Evolutionary conservation across 768 basidiomycete genomes (phyloP).

Genomic region (Tremella fuciformis): DNA sequence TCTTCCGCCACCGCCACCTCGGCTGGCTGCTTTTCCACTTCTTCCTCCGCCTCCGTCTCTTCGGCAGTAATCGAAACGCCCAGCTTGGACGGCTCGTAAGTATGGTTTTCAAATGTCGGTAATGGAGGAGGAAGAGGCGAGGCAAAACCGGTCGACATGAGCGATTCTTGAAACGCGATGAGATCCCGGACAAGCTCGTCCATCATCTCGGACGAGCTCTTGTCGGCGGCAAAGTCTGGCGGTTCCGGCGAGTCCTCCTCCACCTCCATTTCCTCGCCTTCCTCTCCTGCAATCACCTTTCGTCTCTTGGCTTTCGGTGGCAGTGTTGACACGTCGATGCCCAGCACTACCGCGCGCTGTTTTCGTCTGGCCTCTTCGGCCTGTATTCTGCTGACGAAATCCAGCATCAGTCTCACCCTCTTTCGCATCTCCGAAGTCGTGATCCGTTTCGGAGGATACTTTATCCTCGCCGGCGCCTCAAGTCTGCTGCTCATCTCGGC

Average conservation of each 20-base stretch:
- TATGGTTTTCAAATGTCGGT: slow-evolving; percentile 14
- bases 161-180: slow-evolving; percentile 81
- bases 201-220: slow-evolving; percentile 62
- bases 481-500: slow-evolving; percentile 31
- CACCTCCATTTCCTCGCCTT: slow-evolving; percentile 12
- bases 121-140: slow-evolving; percentile 28
- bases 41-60: not conserved
- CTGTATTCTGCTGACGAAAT: slow-evolving; percentile 81
- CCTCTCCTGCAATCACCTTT: slow-evolving; percentile 6
- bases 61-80: slow-evolving; percentile 7
- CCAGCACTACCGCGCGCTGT: slow-evolving; percentile 42
- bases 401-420: slow-evolving; percentile 80
- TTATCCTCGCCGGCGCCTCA: slow-evolving; percentile 62
- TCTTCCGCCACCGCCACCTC: slow-evolving; percentile 12
- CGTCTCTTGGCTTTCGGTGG: not conserved
- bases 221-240: slow-evolving; percentile 2
- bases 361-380: slow-evolving; percentile 40
- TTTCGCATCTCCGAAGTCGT: slow-evolving; percentile 98
- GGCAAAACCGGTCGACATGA: slow-evolving; percentile 48
- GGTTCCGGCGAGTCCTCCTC: not conserved
- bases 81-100: not conserved
- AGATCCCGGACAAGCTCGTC: slow-evolving; percentile 87
- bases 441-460: slow-evolving; percentile 90
- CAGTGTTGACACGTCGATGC: slow-evolving; percentile 23
- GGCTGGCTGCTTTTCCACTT: too few relatives aligned